These are phyloP conservation scores for Geoglossum glabrum DNA, from an alignment of 495 filamentous ascomycete genomes.

Conservation along the genomic window DNA sequence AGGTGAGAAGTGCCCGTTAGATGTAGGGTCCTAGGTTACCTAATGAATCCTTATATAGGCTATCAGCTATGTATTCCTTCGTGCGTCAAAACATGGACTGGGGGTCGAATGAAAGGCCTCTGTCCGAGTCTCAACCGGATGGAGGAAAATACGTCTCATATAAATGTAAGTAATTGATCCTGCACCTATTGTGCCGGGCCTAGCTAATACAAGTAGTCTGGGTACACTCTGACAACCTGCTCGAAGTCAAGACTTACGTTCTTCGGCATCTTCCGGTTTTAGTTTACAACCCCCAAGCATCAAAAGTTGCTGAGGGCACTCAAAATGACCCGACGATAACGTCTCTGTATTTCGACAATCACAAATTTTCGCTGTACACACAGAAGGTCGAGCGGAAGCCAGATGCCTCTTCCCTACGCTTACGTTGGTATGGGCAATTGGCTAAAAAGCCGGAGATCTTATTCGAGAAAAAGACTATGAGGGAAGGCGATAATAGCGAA, in stretches of 20 bases:
- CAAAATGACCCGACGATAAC: conserved; percentile 79
- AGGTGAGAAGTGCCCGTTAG: conserved; percentile 18
- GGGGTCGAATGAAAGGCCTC: conserved; percentile 16
- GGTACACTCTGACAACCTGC: conserved; percentile 84
- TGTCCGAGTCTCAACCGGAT: conserved; percentile 23
- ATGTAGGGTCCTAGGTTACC: neutral
- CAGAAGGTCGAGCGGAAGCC: conserved; percentile 60
- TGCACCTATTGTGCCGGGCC: neutral
- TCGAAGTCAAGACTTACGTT: conserved; percentile 91
- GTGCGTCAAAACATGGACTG: conserved; percentile 61
- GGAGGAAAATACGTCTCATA: conserved; percentile 65
- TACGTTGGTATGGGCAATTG: conserved; percentile 85
- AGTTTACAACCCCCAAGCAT: conserved; percentile 72
- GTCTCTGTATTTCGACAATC: conserved; percentile 86
- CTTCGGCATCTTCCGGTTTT: conserved; percentile 75
- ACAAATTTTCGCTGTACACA: conserved; percentile 65
- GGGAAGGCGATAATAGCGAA: conserved; percentile 48
- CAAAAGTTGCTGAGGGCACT: conserved; percentile 53
- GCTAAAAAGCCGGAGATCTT: conserved; percentile 54
- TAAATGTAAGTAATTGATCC: conserved; percentile 42
- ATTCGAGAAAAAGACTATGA: conserved; percentile 74
- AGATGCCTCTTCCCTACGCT: conserved; percentile 61
- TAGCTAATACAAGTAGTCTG: conserved; percentile 36
- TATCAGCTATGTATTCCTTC: conserved; percentile 92
- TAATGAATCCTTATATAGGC: conserved; percentile 15